Evolutionary conservation across 23 red algal species (phyloP).

Genomic region (Agarophyton chilense): DNA sequence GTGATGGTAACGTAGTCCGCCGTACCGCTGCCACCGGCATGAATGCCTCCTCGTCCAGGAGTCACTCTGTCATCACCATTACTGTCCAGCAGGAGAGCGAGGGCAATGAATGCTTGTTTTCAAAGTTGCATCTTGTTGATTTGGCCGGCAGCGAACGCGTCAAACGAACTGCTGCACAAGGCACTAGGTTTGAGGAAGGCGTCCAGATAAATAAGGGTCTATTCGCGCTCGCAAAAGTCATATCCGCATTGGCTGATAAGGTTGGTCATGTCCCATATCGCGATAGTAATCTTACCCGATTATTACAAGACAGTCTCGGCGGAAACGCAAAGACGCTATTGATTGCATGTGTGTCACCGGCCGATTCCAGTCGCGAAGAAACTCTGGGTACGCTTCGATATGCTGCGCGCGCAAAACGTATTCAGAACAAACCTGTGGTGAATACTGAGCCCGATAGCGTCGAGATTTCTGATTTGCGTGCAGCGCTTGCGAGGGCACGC

Average conservation of each 20-base stretch:
- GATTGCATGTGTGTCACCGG: slow-evolving; percentile 83
- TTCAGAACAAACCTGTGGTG: slow-evolving; percentile 88
- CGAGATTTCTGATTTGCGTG: slow-evolving; percentile 57
- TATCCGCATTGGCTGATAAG: slow-evolving; percentile 57
- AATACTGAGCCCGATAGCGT: slow-evolving; percentile 85
- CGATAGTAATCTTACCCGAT: slow-evolving; percentile 91
- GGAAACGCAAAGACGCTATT: slow-evolving; percentile 84
- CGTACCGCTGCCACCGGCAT: slow-evolving; percentile 90
- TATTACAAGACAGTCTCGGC: slow-evolving; percentile 93
- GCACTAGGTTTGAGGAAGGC: slow-evolving; percentile 83
- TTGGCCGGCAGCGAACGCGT: slow-evolving; percentile 92
- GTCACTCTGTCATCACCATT: slow-evolving; percentile 88
- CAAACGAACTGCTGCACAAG: slow-evolving; percentile 73
- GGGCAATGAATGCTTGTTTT: slow-evolving; percentile 22
- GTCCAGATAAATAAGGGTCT: slow-evolving; percentile 94
- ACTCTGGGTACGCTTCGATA: slow-evolving; percentile 94
- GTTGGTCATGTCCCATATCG: slow-evolving; percentile 86
- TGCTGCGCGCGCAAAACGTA: slow-evolving; percentile 86
- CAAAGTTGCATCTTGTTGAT: slow-evolving; percentile 89
- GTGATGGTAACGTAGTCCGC: slow-evolving; percentile 19
- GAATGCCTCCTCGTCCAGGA: slow-evolving; percentile 75
- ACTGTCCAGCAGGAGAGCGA: slow-evolving; percentile 68
- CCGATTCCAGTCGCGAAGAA: slow-evolving; percentile 76
- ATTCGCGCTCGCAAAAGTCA: slow-evolving; percentile 88
- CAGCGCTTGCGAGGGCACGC: slow-evolving; percentile 45